Evolutionary conservation across 192 early-diverging fungal genomes (phyloP), one percentile per base, ranked within the genome.

Genomic region (Dissophora globulifera): DNA sequence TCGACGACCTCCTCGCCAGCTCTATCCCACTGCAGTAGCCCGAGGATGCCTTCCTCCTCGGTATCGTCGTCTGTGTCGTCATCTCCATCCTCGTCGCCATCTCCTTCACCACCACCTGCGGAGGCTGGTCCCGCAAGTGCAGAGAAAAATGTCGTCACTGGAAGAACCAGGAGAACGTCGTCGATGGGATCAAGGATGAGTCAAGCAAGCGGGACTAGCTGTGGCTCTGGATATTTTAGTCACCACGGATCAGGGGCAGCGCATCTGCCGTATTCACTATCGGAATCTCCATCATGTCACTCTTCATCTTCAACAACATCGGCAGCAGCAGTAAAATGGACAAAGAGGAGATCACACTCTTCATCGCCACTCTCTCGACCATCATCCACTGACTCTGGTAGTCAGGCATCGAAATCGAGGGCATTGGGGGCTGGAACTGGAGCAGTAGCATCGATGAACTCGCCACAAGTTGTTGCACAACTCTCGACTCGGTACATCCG

Each of bases 111-210:
- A 31, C 43, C 42, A 29, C 53, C 55, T 41, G 38, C 48, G 29
- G 48, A 29, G 2, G 13, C 22, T 16, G 45, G 7, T 13, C n/a
- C n/a, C n/a, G n/a, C n/a, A n/a, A n/a, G n/a, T n/a, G n/a, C n/a
- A n/a, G n/a, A n/a, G n/a, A n/a, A n/a, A n/a, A n/a, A 26, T 20
- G 50, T n/a, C 43, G 43, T 45, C 43, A 17, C 4, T n/a, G n/a
- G n/a, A 45, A n/a, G 12, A 45, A 51, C 27, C 29, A 49, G 69
- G 50, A 64, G 20, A 47, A 64, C 60, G 3, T 55, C 54, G 1
- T 74, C 69, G 3, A 58, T 49, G 40, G 60, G 54, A 17, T 74
- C 69, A 35, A 42, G 69, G 41, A 58, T 62, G 10, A 74, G 69
- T 29, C 69, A 74, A 16, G 15, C 19, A 40, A 64, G 69, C 29